Evolutionary conservation across 306 rosid species (phyloP).

Genomic region (Fragaria nilgerrensis): DNA sequence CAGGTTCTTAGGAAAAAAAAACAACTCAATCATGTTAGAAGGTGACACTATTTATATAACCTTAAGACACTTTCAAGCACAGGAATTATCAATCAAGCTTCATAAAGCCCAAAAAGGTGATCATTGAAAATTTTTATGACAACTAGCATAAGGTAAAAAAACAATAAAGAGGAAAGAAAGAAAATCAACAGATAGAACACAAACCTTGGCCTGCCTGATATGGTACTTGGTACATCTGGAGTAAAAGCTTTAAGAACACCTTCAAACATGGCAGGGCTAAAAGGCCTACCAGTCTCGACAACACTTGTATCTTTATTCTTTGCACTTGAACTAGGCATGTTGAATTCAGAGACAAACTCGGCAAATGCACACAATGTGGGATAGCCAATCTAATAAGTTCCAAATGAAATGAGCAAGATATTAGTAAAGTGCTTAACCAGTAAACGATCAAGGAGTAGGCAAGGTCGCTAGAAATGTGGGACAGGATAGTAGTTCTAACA

Average conservation of each 20-base stretch:
- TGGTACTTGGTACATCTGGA: slow-evolving; percentile 65
- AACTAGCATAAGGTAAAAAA: not conserved
- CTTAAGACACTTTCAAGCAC: not conserved
- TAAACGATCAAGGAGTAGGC: not conserved
- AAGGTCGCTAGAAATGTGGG: slow-evolving; percentile 6
- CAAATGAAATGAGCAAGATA: slow-evolving; percentile 8
- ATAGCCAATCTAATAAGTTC: slow-evolving; percentile 58
- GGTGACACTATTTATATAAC: not conserved
- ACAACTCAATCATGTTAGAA: not conserved
- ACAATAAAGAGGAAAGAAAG: not conserved
- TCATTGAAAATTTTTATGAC: not conserved
- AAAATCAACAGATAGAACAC: slow-evolving; percentile 11
- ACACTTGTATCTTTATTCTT: slow-evolving; percentile 44
- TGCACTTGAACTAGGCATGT: slow-evolving; percentile 48
- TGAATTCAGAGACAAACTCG: slow-evolving; percentile 69
- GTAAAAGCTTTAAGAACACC: slow-evolving; percentile 63
- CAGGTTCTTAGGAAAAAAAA: not conserved
- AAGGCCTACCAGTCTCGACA: slow-evolving; percentile 70
- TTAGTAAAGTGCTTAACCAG: not conserved
- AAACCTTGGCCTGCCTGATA: slow-evolving; percentile 90
- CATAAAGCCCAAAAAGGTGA: not conserved
- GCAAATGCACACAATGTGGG: slow-evolving; percentile 76
- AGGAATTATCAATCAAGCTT: not conserved
- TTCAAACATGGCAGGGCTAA: slow-evolving; percentile 84
- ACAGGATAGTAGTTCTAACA: not conserved